Conservation (phyloP, 169 alveolate genomes). For the Plasmodium chabaudi region DNA sequence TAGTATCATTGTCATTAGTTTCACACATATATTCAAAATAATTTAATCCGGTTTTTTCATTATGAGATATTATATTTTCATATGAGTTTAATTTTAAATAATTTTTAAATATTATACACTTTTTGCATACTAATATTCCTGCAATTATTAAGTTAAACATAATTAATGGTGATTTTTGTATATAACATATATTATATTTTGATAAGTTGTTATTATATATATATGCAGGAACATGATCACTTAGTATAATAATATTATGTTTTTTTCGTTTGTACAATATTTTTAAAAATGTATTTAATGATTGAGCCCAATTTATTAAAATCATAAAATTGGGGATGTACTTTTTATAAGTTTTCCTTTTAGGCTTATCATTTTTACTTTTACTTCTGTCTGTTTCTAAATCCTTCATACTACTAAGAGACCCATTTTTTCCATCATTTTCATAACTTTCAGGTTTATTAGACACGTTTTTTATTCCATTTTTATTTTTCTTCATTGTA, state of each 20-base stretch:
- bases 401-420: not conserved
- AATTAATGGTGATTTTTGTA: constrained; percentile 63
- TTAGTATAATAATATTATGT: constrained; percentile 53
- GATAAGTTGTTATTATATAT: constrained; percentile 47
- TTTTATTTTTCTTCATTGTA: not conserved
- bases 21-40: constrained; percentile 72
- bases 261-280: constrained; percentile 16
- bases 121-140: constrained; percentile 54
- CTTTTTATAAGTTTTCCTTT: not conserved
- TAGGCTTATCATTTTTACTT: not conserved
- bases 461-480: not conserved
- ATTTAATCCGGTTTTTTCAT: constrained; percentile 49
- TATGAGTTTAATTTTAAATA: constrained; percentile 66
- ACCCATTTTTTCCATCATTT: not conserved
- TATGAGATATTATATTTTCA: constrained; percentile 57
- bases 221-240: constrained; percentile 74
- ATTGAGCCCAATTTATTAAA: constrained; percentile 65
- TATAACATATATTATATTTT: constrained; percentile 65
- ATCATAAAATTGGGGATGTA: constrained; percentile 14
- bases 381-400: not conserved
- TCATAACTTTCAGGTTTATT: too few relatives aligned
- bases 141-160: constrained; percentile 37
- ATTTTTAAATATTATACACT: constrained; percentile 71
- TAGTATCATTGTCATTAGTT: constrained; percentile 49
- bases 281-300: constrained; percentile 64